A percentile compares a stretch with the other conserved stretches of the same genome.
Conservation (phyloP, 495 filamentous ascomycete species). For the Penicillium pancosmium region DNA sequence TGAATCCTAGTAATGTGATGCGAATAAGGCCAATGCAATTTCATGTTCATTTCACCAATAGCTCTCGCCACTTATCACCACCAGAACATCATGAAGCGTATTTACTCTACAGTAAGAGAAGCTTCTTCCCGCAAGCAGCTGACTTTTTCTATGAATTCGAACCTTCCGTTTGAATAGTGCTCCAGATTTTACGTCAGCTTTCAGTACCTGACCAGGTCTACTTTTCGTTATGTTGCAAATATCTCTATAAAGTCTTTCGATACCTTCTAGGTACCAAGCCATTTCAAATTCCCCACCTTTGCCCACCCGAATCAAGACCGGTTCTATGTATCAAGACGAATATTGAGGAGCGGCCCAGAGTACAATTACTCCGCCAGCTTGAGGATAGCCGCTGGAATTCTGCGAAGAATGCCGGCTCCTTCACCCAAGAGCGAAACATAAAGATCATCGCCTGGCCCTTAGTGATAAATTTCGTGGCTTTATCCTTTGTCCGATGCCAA, state of each 20-base stretch:
- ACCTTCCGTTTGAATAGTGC: background rate
- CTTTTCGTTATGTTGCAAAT: background rate
- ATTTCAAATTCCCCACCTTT: background rate
- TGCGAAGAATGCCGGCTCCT: background rate
- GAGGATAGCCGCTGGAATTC: slow-evolving; percentile 1
- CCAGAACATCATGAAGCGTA: background rate
- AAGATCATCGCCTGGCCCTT: background rate
- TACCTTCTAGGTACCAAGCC: background rate
- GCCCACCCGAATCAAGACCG: background rate
- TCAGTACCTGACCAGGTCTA: background rate
- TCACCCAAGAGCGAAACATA: background rate
- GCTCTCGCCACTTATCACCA: background rate
- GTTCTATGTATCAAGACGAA: background rate
- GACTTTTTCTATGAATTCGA: background rate
- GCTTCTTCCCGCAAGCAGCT: background rate
- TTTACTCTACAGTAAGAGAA: background rate
- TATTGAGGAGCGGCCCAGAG: background rate
- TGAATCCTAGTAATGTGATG: background rate
- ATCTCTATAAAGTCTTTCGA: background rate
- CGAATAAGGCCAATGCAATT: background rate
- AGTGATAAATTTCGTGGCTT: background rate
- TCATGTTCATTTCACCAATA: background rate
- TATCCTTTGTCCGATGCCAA: background rate
- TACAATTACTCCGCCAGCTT: background rate
- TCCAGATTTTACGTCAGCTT: background rate